These are phyloP conservation scores for Aegle marmelos DNA, from an alignment of 345 rosid genomes.

Conservation along the genomic window DNA sequence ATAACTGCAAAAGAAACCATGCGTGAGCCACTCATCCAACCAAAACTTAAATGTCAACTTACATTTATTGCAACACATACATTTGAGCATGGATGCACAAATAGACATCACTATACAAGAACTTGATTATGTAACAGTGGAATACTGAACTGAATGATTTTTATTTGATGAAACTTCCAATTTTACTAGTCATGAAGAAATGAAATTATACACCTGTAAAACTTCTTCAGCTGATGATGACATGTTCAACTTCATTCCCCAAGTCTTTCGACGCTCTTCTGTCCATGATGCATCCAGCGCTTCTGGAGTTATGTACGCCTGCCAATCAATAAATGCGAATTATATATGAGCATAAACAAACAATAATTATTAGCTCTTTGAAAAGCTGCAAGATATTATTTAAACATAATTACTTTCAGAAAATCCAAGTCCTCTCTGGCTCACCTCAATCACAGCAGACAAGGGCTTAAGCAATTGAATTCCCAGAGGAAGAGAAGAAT, in stretches of 20 bases:
- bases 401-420: neutral
- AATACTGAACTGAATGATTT: neutral
- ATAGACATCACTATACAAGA: neutral
- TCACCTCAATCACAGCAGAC: slow-evolving; percentile 72
- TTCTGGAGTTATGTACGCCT: slow-evolving; percentile 78
- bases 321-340: slow-evolving; percentile 17
- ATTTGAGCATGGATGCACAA: neutral
- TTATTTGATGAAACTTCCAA: neutral
- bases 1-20: slow-evolving; percentile 41
- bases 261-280: slow-evolving; percentile 46
- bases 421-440: neutral
- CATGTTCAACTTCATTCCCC: slow-evolving; percentile 57
- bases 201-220: slow-evolving; percentile 48
- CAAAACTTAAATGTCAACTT: neutral
- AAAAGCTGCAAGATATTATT: neutral
- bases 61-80: neutral
- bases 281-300: slow-evolving; percentile 78
- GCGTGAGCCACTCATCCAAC: slow-evolving; percentile 14
- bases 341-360: neutral
- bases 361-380: neutral
- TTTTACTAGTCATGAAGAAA: slow-evolving; percentile 3
- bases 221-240: slow-evolving; percentile 66
- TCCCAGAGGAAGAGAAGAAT: slow-evolving; percentile 67
- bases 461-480: slow-evolving; percentile 69
- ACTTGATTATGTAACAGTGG: neutral